Conservation (phyloP, 1,139 yeast genomes). For the Debaryomyces sp. region DNA sequence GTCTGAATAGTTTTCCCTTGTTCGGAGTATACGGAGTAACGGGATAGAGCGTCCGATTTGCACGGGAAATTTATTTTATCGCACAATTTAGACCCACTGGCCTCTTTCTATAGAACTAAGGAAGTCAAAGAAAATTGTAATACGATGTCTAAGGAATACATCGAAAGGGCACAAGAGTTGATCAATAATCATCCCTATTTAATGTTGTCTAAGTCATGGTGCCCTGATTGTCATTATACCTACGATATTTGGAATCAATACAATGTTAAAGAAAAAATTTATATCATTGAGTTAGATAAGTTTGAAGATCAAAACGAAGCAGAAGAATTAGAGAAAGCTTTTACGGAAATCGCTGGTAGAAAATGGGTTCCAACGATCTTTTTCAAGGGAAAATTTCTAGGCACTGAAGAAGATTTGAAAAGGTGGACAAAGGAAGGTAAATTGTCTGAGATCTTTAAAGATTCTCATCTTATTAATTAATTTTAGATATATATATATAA, state of each 20-base stretch:
- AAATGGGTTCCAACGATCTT: conserved; percentile 77
- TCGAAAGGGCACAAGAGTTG: conserved; percentile 44
- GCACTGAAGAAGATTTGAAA: conserved; percentile 58
- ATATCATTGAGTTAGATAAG: conserved; percentile 62
- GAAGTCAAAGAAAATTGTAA: background rate
- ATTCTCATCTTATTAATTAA: conserved; percentile 34
- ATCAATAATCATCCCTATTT: conserved; percentile 51
- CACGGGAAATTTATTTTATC: background rate
- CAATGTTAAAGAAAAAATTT: conserved; percentile 51
- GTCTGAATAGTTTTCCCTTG: background rate
- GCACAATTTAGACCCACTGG: background rate
- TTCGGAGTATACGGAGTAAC: background rate
- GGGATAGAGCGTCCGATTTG: background rate
- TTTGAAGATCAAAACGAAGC: conserved; percentile 55
- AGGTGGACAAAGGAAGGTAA: conserved; percentile 43
- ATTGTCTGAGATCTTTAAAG: conserved; percentile 44
- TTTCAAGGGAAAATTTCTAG: conserved; percentile 63
- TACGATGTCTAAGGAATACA: conserved; percentile 17
- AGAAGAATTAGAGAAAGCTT: conserved; percentile 56
- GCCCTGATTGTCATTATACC: conserved; percentile 75
- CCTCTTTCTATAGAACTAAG: background rate
- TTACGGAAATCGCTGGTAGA: conserved; percentile 59
- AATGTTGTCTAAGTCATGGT: conserved; percentile 72
- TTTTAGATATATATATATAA: background rate
- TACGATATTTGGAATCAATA: conserved; percentile 54